A percentile compares a stretch with the other conserved stretches of the same genome.
These are phyloP conservation scores for Aspergillus fijiensis DNA, from an alignment of 2,329 filamentous ascomycete species.

Conservation along the genomic window DNA sequence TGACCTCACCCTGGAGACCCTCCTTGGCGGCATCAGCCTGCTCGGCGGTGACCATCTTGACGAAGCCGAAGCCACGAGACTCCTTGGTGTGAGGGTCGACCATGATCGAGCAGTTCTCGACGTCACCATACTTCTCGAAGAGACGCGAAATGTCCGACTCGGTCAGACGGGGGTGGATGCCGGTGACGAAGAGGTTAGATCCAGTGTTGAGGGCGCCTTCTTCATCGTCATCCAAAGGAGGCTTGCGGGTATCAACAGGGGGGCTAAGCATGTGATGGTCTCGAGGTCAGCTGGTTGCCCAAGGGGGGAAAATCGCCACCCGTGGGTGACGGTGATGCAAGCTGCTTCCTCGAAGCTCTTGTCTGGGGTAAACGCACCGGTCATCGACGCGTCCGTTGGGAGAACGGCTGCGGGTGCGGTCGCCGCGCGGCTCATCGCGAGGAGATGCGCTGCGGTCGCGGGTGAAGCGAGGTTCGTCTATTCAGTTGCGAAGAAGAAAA, in stretches of 20 bases:
- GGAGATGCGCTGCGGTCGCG: constrained; percentile 68
- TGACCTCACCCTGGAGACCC: constrained; percentile 88
- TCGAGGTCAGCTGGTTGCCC: neutral
- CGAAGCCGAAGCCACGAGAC: constrained; percentile 97
- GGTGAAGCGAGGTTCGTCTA: constrained; percentile 63
- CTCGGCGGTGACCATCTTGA: constrained; percentile 96
- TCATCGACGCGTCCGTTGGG: constrained; percentile 58
- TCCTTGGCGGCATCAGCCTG: constrained; percentile 97
- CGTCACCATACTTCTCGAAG: constrained; percentile 98
- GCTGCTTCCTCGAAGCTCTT: neutral
- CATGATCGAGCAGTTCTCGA: constrained; percentile 99
- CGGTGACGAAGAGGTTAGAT: constrained; percentile 98
- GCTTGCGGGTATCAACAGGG: constrained; percentile 49
- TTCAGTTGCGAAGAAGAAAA: constrained; percentile 2
- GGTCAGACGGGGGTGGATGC: constrained; percentile 87
- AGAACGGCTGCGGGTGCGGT: constrained; percentile 64
- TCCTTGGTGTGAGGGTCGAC: constrained; percentile 97
- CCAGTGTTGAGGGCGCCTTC: constrained; percentile 85
- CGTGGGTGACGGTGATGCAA: neutral
- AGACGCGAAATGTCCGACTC: constrained; percentile 90
- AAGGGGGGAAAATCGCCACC: neutral
- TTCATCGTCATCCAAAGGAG: constrained; percentile 55
- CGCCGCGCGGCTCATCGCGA: constrained; percentile 54
- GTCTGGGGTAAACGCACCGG: constrained; percentile 42
- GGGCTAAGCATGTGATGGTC: constrained; percentile 27